Evolutionary conservation across 1,139 yeast species (phyloP), one percentile per base, ranked within the genome.

Genomic region (Komagataea norvegica): DNA sequence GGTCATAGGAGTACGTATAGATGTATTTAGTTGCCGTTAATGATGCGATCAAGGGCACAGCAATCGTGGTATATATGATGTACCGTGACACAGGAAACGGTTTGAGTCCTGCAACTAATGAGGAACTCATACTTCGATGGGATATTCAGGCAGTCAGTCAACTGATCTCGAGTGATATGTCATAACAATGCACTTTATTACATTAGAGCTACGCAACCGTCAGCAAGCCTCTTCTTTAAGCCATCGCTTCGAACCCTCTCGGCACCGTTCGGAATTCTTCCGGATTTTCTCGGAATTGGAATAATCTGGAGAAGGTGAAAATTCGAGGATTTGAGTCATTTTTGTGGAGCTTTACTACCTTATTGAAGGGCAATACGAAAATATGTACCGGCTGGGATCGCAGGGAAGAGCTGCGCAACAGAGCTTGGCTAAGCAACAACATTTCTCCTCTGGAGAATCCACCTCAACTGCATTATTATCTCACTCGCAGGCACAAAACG

Each of bases 1-100:
- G 91, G 34, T 70, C 74, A 31, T 79, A 67, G 17, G 74, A 62
- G 29, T 79, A 61, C 26, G 63, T 61, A 46, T 77, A 75, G 34
- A 68, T 54, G 43, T 78, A 76, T 55, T 82, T 82, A 38, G 68
- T 50, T 33, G 74, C 76, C 13, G 79, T 55, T 5, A 83, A 61
- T 5, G 88, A 74, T 4, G 79, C 64, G 4, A 64, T 38, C 13
- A 83, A 50, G 1, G 91, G 79, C 8, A 65, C 37, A 0, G 65
- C 52, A 2, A 80, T 62, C 3, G 71, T 47, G 25, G 59, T 31
- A 4, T 68, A 55, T 27, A 79, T 68, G 25, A 74, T 46, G 5
- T 64, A 46, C 44, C 68, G 65, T 7, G 86, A 66, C 9, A 79
- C 73, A 0, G 86, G 87, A 9, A 81, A 71, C 46, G 74, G 65